These are phyloP conservation scores for Santalum album DNA, from an alignment of 164 flowering plant genomes.

Conservation along the genomic window DNA sequence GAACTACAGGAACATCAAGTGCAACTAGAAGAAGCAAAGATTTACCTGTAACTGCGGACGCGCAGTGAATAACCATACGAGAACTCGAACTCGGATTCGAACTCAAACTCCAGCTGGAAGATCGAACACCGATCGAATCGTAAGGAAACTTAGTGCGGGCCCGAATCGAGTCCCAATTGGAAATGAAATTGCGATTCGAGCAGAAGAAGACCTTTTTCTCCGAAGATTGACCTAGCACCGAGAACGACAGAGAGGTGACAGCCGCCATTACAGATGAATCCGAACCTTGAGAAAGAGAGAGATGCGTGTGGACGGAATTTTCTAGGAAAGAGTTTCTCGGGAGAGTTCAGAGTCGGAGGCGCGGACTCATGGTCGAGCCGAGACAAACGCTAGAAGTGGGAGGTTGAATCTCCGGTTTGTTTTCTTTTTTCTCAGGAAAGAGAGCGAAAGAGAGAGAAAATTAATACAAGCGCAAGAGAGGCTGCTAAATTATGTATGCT, in stretches of 20 bases:
- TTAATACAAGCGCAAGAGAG: no score
- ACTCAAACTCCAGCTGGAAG: no score
- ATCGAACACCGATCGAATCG: constrained; percentile 10
- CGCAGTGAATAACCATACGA: constrained; percentile 24
- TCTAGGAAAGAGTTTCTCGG: no score
- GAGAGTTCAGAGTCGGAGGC: no score
- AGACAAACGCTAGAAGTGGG: no score
- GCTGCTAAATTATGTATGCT: no score
- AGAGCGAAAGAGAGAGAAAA: no score
- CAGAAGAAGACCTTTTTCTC: constrained; percentile 10
- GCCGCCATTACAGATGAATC: constrained; percentile 20
- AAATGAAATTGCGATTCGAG: constrained; percentile 6
- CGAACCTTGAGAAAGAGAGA: no score
- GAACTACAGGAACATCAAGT: not conserved
- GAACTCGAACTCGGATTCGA: constrained; percentile 11
- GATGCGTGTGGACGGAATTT: no score
- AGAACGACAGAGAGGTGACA: constrained; percentile 22
- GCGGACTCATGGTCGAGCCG: no score
- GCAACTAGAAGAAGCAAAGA: not conserved
- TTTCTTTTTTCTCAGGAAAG: no score
- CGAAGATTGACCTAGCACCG: constrained; percentile 19
- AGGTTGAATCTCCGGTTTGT: no score
- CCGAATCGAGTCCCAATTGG: constrained; percentile 10
- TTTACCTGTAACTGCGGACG: constrained; percentile 23
- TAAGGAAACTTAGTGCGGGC: constrained; percentile 7